A percentile compares a stretch with the other conserved stretches of the same genome.
phyloP scores from a whole-genome alignment of 2,329 filamentous ascomycete species.

The Talaromyces sp. region DNA sequence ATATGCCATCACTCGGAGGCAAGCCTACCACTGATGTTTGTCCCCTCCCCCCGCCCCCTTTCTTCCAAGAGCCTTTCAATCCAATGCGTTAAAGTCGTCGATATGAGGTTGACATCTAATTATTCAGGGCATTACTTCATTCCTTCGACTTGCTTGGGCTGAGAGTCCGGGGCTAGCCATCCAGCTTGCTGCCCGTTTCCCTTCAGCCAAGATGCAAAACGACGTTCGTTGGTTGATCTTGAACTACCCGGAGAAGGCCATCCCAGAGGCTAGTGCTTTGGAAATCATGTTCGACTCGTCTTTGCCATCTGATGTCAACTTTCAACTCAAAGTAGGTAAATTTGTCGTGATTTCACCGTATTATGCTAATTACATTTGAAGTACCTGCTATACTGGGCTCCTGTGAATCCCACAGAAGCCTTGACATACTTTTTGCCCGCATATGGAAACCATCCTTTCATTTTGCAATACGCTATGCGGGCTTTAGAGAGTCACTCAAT shows the following conservation, averaged over 20 bases:
- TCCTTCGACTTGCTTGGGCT: constrained; percentile 82
- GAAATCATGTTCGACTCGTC: constrained; percentile 77
- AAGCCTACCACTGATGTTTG: constrained; percentile 46
- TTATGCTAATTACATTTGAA: constrained; percentile 44
- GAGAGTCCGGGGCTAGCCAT: constrained; percentile 87
- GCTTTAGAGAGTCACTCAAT: constrained; percentile 90
- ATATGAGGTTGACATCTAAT: background rate
- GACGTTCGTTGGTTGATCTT: constrained; percentile 81
- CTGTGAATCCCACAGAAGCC: constrained; percentile 89
- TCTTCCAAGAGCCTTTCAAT: no score
- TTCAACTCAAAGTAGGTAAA: constrained; percentile 73
- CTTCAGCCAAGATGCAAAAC: constrained; percentile 69
- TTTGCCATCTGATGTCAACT: constrained; percentile 76
- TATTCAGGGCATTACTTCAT: constrained; percentile 58
- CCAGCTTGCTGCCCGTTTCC: constrained; percentile 78
- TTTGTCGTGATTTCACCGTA: background rate
- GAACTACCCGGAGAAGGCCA: constrained; percentile 79
- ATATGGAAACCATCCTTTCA: constrained; percentile 87
- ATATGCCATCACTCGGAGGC: constrained; percentile 48
- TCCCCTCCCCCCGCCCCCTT: background rate
- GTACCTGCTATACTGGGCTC: constrained; percentile 91
- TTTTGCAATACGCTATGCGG: constrained; percentile 96
- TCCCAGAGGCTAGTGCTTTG: constrained; percentile 79
- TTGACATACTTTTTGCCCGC: constrained; percentile 90
- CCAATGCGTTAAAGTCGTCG: background rate